Evolutionary conservation across 768 basidiomycete species (phyloP).

Genomic region (Amanita rimosa): DNA sequence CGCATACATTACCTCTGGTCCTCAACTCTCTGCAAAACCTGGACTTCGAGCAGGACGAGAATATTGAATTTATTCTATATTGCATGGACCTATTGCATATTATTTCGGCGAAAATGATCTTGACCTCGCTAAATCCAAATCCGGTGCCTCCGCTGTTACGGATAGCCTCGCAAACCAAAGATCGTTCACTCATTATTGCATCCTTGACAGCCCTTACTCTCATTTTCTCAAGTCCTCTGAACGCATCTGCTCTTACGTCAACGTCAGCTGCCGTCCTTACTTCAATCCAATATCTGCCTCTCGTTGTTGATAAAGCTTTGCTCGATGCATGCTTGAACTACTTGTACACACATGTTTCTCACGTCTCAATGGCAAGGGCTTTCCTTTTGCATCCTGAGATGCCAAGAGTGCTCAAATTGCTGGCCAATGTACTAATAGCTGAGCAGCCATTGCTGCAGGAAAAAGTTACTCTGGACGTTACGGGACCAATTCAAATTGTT

Average conservation of each 20-base stretch:
- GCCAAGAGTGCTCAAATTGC: constrained; percentile 56
- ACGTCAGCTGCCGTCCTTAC: constrained; percentile 51
- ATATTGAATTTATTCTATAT: constrained; percentile 63
- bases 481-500: constrained; percentile 44
- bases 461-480: constrained; percentile 50
- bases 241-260: constrained; percentile 38
- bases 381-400: constrained; percentile 65
- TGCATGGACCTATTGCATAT: constrained; percentile 62
- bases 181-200: constrained; percentile 68
- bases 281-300: constrained; percentile 61
- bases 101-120: constrained; percentile 35
- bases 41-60: constrained; percentile 48
- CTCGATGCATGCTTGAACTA: constrained; percentile 67
- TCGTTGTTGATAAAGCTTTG: constrained; percentile 58
- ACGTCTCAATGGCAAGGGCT: constrained; percentile 64
- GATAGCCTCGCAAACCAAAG: constrained; percentile 46
- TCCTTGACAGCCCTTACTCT: constrained; percentile 48
- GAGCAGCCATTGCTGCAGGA: constrained; percentile 58
- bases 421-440: constrained; percentile 53
- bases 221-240: constrained; percentile 51
- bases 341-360: constrained; percentile 64
- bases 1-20: constrained; percentile 55
- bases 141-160: constrained; percentile 48
- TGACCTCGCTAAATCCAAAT: constrained; percentile 23
- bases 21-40: constrained; percentile 55